Base-by-base conservation (phyloP, 441 rosid genomes). In the Omphalea diandra region DNA sequence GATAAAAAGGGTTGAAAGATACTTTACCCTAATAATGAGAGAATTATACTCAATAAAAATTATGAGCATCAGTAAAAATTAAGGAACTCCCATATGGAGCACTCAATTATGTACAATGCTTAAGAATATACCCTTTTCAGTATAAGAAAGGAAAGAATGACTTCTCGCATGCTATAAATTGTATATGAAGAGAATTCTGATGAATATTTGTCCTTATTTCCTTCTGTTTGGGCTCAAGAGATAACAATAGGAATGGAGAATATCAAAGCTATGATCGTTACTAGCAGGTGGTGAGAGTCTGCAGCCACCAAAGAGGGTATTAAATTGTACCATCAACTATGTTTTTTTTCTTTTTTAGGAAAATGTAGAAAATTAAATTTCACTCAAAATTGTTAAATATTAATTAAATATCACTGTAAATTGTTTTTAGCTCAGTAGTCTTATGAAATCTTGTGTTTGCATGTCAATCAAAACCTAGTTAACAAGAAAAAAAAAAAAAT, bases 101-200 rank as follows among this genome's bases (percentile, higher is more conserved):
- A n/a, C n/a, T n/a, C n/a, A n/a, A n/a, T n/a, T n/a, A 10, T 57
- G 55, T 27, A 63, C 14, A 67, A 64, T 46, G 27, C 56, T 62
- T 15, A 50, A 71, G 77, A 71, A 68, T 68, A 6, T 54, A 38
- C 41, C 66, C 66, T 78, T 80, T 56, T 65, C 22, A 40, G 29
- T 11, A 14, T 62, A 65, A 7, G 46, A 26, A 84, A 84, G 87
- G 4, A 78, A 84, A 63, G 85, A 76, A 79, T 65, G 31, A 66
- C 43, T 50, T 60, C 1, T 12, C 38, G 35, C 14, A 31, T 29
- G 20, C 57, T 75, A 72, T 69, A 81, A 67, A 67, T 50, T 63
- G 56, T 54, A 27, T 5, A 9, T 2, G 5, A 41, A 9, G 10
- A 47, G 35, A 60, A 67, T 15, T 20, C 29, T 31, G 2, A 20